Evolutionary conservation across 768 basidiomycete species (phyloP).

Genomic region (Tricholoma sp.): DNA sequence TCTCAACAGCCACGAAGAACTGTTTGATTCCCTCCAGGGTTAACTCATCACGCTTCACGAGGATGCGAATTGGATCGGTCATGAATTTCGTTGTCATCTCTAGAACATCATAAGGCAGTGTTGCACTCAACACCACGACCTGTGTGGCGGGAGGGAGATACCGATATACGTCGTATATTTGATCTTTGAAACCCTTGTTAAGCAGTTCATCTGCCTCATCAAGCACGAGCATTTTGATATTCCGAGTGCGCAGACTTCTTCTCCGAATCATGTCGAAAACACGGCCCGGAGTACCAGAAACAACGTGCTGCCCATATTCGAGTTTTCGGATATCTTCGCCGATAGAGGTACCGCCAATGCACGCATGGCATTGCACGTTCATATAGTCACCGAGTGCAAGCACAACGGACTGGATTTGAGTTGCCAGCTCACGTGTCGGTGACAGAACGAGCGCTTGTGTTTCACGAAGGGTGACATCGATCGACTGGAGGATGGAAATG

Average conservation of each 20-base stretch:
- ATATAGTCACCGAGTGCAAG: slow-evolving; percentile 97
- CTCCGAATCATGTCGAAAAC: slow-evolving; percentile 99
- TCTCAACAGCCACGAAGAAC: slow-evolving; percentile 97
- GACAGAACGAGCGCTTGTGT: slow-evolving; percentile 96
- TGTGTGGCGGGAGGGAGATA: slow-evolving; percentile 97
- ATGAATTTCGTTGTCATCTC: slow-evolving; percentile 99
- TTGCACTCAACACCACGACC: slow-evolving; percentile 94
- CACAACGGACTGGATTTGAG: slow-evolving; percentile 98
- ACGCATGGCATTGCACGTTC: slow-evolving; percentile 98
- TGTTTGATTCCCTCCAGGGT: slow-evolving; percentile 96
- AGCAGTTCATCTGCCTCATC: slow-evolving; percentile 96
- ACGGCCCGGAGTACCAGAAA: slow-evolving; percentile 95
- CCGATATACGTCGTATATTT: slow-evolving; percentile 98
- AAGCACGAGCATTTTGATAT: slow-evolving; percentile 96
- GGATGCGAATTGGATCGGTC: slow-evolving; percentile 96
- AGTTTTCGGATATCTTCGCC: slow-evolving; percentile 97
- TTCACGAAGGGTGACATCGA: slow-evolving; percentile 92
- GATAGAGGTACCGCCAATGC: slow-evolving; percentile 95
- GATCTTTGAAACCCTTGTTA: slow-evolving; percentile 98
- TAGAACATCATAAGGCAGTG: slow-evolving; percentile 92
- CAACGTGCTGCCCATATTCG: slow-evolving; percentile 95
- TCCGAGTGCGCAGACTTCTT: slow-evolving; percentile 86
- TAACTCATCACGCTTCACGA: slow-evolving; percentile 99
- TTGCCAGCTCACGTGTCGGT: slow-evolving; percentile 96
- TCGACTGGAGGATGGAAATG: slow-evolving; percentile 95